Conservation (phyloP, 1,284 basidiomycete species). For the Moesziomyces globuligerus region DNA sequence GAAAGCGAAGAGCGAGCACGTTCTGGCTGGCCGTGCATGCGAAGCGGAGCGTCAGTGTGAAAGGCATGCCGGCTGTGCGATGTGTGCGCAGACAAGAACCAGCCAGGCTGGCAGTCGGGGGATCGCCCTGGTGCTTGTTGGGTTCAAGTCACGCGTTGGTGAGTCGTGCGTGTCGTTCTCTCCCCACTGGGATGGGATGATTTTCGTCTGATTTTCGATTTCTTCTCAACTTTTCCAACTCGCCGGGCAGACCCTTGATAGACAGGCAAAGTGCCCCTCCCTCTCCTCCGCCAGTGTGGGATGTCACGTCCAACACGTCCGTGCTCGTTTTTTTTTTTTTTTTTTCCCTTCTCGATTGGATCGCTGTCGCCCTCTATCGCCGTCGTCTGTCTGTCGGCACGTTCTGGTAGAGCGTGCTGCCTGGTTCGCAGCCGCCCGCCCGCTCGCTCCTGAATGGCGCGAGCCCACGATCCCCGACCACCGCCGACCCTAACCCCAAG, state of each 20-base stretch:
- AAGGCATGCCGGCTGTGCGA: too few species aligned
- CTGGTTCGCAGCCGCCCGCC: too few species aligned
- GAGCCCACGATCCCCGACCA: background rate
- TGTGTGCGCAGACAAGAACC: too few species aligned
- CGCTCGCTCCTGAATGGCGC: background rate
- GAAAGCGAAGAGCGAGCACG: background rate
- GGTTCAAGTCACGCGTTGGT: too few species aligned
- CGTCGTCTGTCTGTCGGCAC: background rate
- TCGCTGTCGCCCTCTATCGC: too few species aligned
- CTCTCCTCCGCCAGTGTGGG: too few species aligned
- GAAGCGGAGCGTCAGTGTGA: too few species aligned
- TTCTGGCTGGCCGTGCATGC: background rate
- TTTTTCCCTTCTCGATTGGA: background rate
- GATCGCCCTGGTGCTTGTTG: too few species aligned
- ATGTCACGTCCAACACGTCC: background rate
- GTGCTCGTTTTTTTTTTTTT: background rate
- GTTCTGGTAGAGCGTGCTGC: background rate
- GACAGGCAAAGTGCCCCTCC: background rate
- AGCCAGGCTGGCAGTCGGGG: too few species aligned
- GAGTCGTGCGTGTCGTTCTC: too few species aligned
- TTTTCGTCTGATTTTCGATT: slow-evolving; percentile 14
- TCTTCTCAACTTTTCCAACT: background rate
- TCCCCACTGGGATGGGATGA: slow-evolving; percentile 27
- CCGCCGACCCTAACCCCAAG: background rate
- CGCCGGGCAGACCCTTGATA: background rate